These are phyloP conservation scores for Ascochyta koolunga DNA, from an alignment of 2,329 filamentous ascomycete species.

Conservation along the genomic window DNA sequence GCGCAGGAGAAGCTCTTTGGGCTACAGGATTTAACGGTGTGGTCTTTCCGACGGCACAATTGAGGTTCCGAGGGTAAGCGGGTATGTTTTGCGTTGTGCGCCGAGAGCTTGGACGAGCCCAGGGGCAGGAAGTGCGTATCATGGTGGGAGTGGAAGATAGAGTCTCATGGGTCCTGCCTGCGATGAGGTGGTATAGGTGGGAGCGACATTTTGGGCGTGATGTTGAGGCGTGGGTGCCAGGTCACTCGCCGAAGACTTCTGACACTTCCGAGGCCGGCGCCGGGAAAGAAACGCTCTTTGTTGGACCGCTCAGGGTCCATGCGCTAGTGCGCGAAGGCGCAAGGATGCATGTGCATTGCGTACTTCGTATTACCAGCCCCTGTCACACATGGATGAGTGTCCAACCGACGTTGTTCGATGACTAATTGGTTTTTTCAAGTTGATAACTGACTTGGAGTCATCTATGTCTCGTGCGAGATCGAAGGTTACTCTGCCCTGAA, in stretches of 20 bases:
- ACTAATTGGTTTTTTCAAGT: not conserved
- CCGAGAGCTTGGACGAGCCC: constrained; percentile 30
- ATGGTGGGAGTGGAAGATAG: constrained; percentile 27
- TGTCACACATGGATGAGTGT: not conserved
- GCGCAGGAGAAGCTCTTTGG: constrained; percentile 14
- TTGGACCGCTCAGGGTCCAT: constrained; percentile 8
- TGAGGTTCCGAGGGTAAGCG: constrained; percentile 17
- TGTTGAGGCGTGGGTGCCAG: constrained; percentile 7
- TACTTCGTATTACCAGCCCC: not conserved
- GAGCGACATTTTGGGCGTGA: constrained; percentile 3
- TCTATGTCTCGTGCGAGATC: not conserved
- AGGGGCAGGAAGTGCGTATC: constrained; percentile 39
- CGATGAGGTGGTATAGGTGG: not conserved
- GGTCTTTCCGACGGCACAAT: constrained; percentile 11
- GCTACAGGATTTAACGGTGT: constrained; percentile 8
- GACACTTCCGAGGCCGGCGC: constrained; percentile 7
- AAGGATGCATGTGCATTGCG: constrained; percentile 6
- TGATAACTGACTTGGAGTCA: not conserved
- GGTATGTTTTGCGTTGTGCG: constrained; percentile 24
- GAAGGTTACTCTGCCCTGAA: not conserved
- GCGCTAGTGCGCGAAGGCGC: constrained; percentile 6
- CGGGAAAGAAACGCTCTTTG: constrained; percentile 5
- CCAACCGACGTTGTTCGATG: not conserved
- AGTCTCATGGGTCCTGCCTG: constrained; percentile 8
- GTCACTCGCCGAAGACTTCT: constrained; percentile 3